Percentiles rank a stretch among this genome's conserved stretches.
These are phyloP conservation scores for Lasiosphaeris hirsuta DNA, from an alignment of 495 filamentous ascomycete species.

Conservation along the genomic window DNA sequence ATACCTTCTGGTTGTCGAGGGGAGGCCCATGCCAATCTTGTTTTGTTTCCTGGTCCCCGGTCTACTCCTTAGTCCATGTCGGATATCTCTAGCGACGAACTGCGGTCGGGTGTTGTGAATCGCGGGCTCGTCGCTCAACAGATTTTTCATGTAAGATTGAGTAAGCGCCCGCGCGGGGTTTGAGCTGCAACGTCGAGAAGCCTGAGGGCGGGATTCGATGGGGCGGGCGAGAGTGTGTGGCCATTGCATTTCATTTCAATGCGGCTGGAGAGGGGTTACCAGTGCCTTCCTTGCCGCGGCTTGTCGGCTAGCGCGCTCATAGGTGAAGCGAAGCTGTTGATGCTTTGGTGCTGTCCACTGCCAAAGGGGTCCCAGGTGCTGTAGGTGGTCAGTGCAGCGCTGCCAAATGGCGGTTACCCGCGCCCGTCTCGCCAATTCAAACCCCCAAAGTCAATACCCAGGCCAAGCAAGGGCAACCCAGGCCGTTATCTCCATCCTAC, in stretches of 20 bases:
- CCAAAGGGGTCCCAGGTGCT: too few species aligned
- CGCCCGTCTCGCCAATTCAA: too few species aligned
- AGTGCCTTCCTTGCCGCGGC: too few species aligned
- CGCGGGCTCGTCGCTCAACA: conserved; percentile 15
- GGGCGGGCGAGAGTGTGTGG: background rate
- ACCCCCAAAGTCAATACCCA: too few species aligned
- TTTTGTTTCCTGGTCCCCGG: background rate
- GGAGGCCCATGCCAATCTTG: background rate
- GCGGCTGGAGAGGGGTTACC: too few species aligned
- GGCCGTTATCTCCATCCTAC: too few species aligned
- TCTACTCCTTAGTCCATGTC: background rate
- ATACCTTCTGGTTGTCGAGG: background rate
- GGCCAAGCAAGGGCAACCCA: too few species aligned
- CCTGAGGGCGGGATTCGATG: background rate
- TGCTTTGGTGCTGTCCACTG: too few species aligned
- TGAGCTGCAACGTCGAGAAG: background rate
- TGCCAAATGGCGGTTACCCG: too few species aligned
- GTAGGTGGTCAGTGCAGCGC: too few species aligned
- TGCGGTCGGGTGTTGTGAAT: conserved; percentile 14
- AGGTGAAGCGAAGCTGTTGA: too few species aligned
- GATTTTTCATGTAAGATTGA: conserved; percentile 6
- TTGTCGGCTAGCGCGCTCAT: too few species aligned
- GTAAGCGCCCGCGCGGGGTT: conserved; percentile 1
- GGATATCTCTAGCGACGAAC: conserved; percentile 9
- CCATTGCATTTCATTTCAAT: background rate